These are phyloP conservation scores for Leucosporidium scottii DNA, from an alignment of 768 basidiomycete genomes.

Conservation along the genomic window DNA sequence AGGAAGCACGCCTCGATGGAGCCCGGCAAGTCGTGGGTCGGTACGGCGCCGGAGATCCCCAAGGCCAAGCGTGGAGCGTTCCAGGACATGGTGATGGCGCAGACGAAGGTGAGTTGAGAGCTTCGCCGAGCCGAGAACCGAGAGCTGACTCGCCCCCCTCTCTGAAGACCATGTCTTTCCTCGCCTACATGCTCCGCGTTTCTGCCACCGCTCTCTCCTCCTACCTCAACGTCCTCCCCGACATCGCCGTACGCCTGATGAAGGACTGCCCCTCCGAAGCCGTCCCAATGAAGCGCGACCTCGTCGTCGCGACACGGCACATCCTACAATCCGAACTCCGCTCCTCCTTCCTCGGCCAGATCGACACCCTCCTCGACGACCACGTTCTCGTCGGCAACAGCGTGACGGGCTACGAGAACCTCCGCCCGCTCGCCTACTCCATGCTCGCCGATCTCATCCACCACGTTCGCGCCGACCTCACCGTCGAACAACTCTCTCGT, in stretches of 20 bases:
- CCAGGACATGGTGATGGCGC: constrained; percentile 42
- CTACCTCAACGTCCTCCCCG: constrained; percentile 72
- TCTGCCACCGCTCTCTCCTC: constrained; percentile 57
- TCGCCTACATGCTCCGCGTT: constrained; percentile 79
- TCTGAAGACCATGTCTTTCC: constrained; percentile 73
- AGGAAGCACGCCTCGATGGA: constrained; percentile 30
- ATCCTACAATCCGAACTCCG: constrained; percentile 71
- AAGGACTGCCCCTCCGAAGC: constrained; percentile 88
- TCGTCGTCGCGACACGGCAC: constrained; percentile 87
- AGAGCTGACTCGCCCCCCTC: not conserved
- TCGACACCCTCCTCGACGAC: constrained; percentile 87
- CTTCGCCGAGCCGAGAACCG: not conserved
- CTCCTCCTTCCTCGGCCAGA: constrained; percentile 66
- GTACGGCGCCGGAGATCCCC: constrained; percentile 30
- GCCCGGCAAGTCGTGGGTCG: constrained; percentile 29
- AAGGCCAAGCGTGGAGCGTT: constrained; percentile 46
- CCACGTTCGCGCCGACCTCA: constrained; percentile 76
- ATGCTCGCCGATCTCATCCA: constrained; percentile 90
- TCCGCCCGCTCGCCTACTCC: constrained; percentile 73
- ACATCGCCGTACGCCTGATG: constrained; percentile 73
- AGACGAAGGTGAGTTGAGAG: constrained; percentile 65
- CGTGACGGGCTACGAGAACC: constrained; percentile 73
- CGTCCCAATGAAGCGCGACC: constrained; percentile 64
- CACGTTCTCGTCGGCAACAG: constrained; percentile 77
- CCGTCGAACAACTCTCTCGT: constrained; percentile 62